A percentile compares a stretch with the other conserved stretches of the same genome.
Conservation (phyloP, 2,329 filamentous ascomycete species). For the Talaromyces sp. region DNA sequence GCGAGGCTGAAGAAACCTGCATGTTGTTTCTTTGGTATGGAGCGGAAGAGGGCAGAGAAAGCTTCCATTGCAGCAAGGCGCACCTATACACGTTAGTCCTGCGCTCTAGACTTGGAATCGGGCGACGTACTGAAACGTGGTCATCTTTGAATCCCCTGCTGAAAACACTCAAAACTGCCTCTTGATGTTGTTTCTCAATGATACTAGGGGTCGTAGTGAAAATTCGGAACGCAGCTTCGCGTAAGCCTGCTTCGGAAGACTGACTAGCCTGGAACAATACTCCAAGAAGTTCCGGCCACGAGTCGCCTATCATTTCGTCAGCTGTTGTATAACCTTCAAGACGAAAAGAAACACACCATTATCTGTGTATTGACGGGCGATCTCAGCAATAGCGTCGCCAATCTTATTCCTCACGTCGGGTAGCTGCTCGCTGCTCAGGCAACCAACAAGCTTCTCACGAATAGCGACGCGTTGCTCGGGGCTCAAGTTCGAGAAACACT, state of each 20-base stretch:
- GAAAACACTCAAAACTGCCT: slow-evolving; percentile 84
- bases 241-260: slow-evolving; percentile 75
- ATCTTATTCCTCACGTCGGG: slow-evolving; percentile 86
- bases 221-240: slow-evolving; percentile 91
- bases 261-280: slow-evolving; percentile 89
- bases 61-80: slow-evolving; percentile 93
- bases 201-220: slow-evolving; percentile 93
- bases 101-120: not conserved
- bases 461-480: slow-evolving; percentile 74
- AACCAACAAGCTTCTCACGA: slow-evolving; percentile 77
- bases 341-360: slow-evolving; percentile 62
- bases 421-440: slow-evolving; percentile 69
- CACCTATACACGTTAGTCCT: slow-evolving; percentile 55
- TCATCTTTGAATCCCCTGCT: slow-evolving; percentile 89
- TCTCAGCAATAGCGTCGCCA: slow-evolving; percentile 93
- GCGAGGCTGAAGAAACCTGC: slow-evolving; percentile 83
- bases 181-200: slow-evolving; percentile 93
- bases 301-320: slow-evolving; percentile 59
- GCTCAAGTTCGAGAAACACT: slow-evolving; percentile 80
- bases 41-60: slow-evolving; percentile 93
- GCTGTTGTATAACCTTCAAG: not conserved
- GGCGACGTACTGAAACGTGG: slow-evolving; percentile 65
- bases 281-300: slow-evolving; percentile 85
- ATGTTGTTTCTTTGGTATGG: slow-evolving; percentile 82
- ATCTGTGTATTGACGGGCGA: slow-evolving; percentile 92